Percentiles rank a stretch among this genome's conserved stretches.
Evolutionary conservation across 306 rosid genomes (phyloP).

Genomic region (Malus orientalis): DNA sequence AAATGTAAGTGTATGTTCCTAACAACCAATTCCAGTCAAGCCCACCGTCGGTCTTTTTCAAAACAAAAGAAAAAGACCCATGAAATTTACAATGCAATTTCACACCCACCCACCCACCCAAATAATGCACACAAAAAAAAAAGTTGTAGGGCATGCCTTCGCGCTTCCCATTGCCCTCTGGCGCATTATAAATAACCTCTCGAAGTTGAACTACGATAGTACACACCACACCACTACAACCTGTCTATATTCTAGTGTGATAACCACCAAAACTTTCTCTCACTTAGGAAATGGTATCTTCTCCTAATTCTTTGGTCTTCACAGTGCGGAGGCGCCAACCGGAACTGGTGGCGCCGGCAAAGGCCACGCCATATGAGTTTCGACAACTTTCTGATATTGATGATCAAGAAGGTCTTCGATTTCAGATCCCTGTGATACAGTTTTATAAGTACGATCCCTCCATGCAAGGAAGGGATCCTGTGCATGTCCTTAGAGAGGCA

Average conservation of each 20-base stretch:
- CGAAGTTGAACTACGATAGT: background rate
- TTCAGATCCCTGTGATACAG: constrained; percentile 30
- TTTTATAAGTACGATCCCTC: constrained; percentile 20
- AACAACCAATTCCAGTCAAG: too few species aligned
- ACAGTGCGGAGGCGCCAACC: constrained; percentile 14
- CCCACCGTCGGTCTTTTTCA: too few species aligned
- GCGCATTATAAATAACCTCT: background rate
- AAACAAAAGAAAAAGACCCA: background rate
- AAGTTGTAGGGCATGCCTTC: background rate
- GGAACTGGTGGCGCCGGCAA: constrained; percentile 23
- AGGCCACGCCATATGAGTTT: constrained; percentile 22
- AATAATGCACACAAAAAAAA: too few species aligned
- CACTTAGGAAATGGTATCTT: background rate
- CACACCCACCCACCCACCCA: constrained; percentile 1
- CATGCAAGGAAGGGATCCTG: constrained; percentile 30
- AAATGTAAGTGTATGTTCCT: too few species aligned
- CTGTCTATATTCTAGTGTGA: background rate
- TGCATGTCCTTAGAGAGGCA: constrained; percentile 25
- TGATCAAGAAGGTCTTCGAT: constrained; percentile 34
- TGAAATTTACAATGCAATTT: background rate
- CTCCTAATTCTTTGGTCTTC: constrained; percentile 13
- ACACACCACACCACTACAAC: background rate
- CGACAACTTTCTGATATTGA: constrained; percentile 34
- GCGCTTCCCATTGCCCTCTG: background rate
- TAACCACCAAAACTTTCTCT: background rate